Conservation (phyloP, 352 stramenopile genomes). For the Pythium volutum region DNA sequence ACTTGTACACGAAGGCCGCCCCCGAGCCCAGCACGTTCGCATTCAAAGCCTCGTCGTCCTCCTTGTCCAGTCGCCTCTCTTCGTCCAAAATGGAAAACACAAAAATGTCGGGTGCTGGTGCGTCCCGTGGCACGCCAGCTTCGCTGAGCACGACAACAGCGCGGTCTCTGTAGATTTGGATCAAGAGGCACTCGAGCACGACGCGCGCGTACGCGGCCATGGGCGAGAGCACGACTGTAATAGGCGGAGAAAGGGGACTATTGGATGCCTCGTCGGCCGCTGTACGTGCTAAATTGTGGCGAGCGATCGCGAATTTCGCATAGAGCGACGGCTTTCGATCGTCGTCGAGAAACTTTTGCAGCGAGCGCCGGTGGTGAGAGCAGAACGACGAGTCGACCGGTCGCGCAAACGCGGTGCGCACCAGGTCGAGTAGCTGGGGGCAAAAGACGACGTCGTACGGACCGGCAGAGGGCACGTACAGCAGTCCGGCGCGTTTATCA, state of each 20-base stretch:
- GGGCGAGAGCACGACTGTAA: constrained; percentile 11
- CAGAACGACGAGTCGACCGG: neutral
- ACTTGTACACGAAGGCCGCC: constrained; percentile 1
- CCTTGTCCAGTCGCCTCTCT: neutral
- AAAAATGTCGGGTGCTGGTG: constrained; percentile 28
- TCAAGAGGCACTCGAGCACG: constrained; percentile 35
- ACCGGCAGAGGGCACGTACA: constrained; percentile 7
- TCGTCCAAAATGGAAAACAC: constrained; percentile 31
- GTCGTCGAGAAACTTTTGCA: neutral
- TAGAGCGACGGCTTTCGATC: neutral
- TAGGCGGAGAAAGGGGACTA: neutral
- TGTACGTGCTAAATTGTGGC: constrained; percentile 9
- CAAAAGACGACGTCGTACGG: constrained; percentile 5
- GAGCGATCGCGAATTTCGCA: constrained; percentile 8
- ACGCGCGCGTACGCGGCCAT: constrained; percentile 1
- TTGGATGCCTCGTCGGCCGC: neutral
- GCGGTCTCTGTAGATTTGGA: constrained; percentile 15
- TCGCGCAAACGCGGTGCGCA: neutral
- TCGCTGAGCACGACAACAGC: constrained; percentile 34
- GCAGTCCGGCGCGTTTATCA: neutral
- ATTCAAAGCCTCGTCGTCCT: neutral
- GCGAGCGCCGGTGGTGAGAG: neutral
- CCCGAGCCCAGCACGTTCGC: neutral
- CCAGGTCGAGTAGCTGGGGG: neutral
- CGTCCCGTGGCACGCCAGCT: neutral